These are phyloP conservation scores for Aspergillus diversus DNA, from an alignment of 495 filamentous ascomycete genomes.

Conservation along the genomic window DNA sequence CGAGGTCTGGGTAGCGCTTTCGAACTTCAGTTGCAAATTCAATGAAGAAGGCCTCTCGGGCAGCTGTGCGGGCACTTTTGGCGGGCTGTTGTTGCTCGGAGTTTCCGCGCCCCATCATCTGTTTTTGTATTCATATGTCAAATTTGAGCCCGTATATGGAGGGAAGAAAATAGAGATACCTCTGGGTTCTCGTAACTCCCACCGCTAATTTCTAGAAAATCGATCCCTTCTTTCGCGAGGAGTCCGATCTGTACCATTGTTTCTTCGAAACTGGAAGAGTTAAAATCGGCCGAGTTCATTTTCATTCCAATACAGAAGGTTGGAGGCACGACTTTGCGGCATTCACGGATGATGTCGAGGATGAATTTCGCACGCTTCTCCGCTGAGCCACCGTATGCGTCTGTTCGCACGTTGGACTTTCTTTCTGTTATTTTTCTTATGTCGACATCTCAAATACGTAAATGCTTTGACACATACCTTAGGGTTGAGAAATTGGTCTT, in stretches of 20 bases:
- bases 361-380: constrained; percentile 51
- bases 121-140: neutral
- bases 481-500: constrained; percentile 47
- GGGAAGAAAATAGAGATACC: constrained; percentile 25
- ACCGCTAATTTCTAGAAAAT: constrained; percentile 67
- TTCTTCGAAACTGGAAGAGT: constrained; percentile 47
- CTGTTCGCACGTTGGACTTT: constrained; percentile 49
- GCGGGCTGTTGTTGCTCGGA: constrained; percentile 4
- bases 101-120: constrained; percentile 36
- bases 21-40: constrained; percentile 56
- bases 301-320: constrained; percentile 63
- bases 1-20: constrained; percentile 42
- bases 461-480: constrained; percentile 34
- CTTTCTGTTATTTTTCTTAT: neutral
- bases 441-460: neutral
- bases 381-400: constrained; percentile 52
- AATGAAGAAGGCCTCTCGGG: constrained; percentile 66
- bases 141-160: neutral
- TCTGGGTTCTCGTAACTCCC: constrained; percentile 59
- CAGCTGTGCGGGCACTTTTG: constrained; percentile 38
- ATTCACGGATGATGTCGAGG: constrained; percentile 48
- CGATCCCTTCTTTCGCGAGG: constrained; percentile 56
- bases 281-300: constrained; percentile 63
- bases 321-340: constrained; percentile 47
- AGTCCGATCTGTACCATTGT: constrained; percentile 57